Conservation (phyloP, 129 eudicot genomes). For the Arctium minus region DNA sequence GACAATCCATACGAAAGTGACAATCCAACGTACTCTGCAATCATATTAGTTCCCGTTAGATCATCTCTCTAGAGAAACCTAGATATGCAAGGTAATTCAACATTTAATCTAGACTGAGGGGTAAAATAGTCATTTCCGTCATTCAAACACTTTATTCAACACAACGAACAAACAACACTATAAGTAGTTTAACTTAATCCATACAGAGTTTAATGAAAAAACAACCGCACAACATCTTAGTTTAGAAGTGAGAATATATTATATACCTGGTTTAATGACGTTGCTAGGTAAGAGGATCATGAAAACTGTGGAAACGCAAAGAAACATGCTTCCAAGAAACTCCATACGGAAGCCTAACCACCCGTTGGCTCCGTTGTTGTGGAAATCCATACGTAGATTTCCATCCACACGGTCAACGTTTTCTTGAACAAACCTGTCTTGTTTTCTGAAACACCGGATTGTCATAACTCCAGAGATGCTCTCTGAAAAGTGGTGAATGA, state of each 20-base stretch:
- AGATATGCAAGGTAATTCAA: background rate
- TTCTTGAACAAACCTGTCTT: constrained; percentile 45
- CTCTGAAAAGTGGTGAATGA: constrained; percentile 69
- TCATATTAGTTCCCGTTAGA: constrained; percentile 1
- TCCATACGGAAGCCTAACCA: constrained; percentile 81
- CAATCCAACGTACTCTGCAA: constrained; percentile 61
- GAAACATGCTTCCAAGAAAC: constrained; percentile 53
- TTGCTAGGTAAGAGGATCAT: constrained; percentile 56
- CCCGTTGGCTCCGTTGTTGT: constrained; percentile 59
- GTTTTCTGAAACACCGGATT: constrained; percentile 49
- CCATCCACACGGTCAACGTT: constrained; percentile 52
- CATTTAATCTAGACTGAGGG: background rate
- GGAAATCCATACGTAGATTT: constrained; percentile 62
- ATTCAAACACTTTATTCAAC: background rate
- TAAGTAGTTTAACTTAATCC: background rate
- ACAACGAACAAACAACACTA: background rate
- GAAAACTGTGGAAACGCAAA: constrained; percentile 51
- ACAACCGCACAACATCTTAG: background rate
- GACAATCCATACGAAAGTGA: constrained; percentile 70
- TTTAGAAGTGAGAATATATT: background rate
- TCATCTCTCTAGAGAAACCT: background rate
- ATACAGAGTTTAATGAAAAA: background rate
- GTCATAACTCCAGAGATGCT: constrained; percentile 69
- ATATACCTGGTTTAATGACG: constrained; percentile 51
- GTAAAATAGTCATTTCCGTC: background rate